These are phyloP conservation scores for Lodderomyces oxycetoniae DNA, from an alignment of 1,139 yeast species.

Conservation along the genomic window DNA sequence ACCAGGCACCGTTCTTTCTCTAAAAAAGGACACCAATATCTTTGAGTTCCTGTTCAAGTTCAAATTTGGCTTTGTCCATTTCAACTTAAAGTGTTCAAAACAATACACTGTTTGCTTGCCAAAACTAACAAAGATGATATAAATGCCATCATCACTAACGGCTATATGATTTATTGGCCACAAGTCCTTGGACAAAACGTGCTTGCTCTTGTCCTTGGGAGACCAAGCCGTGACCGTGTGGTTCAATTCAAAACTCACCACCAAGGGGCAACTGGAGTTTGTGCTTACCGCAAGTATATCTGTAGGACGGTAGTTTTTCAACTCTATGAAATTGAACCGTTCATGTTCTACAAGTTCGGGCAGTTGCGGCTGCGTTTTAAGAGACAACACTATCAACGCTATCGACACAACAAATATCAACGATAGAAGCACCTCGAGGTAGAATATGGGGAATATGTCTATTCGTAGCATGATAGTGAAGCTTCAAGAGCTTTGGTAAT, in stretches of 20 bases:
- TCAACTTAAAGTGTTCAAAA: slow-evolving; percentile 52
- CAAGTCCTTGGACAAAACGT: slow-evolving; percentile 49
- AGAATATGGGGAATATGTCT: neutral
- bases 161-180: slow-evolving; percentile 68
- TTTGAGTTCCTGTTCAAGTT: slow-evolving; percentile 19
- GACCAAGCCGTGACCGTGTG: slow-evolving; percentile 72
- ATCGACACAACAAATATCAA: slow-evolving; percentile 1
- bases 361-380: neutral
- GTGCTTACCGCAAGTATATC: slow-evolving; percentile 61
- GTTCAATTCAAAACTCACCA: slow-evolving; percentile 70
- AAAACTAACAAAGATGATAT: slow-evolving; percentile 54
- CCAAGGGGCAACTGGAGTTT: slow-evolving; percentile 51
- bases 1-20: slow-evolving; percentile 51
- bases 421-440: neutral
- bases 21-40: slow-evolving; percentile 56
- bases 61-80: slow-evolving; percentile 34
- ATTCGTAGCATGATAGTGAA: neutral
- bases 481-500: neutral
- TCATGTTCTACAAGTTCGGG: slow-evolving; percentile 2
- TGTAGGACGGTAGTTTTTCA: slow-evolving; percentile 44
- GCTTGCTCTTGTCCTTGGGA: slow-evolving; percentile 39
- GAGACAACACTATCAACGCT: neutral
- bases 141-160: slow-evolving; percentile 57
- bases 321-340: slow-evolving; percentile 43
- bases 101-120: slow-evolving; percentile 49